Evolutionary conservation across 139 green algal species (phyloP).

Genomic region (Ettlia oleoabundans): DNA sequence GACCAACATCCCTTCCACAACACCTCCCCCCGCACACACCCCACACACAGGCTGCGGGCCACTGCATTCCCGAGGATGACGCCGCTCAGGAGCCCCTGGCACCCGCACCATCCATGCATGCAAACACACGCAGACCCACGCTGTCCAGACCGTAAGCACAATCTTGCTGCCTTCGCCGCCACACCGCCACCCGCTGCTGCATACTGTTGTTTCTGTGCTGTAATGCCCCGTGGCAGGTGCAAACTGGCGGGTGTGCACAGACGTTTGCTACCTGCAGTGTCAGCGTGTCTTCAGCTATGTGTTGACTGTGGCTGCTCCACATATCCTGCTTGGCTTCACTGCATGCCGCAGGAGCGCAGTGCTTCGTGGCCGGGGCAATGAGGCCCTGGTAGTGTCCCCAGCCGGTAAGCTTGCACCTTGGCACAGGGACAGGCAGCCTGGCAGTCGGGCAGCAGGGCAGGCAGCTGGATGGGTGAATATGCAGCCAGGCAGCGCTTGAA

Average conservation of each 20-base stretch:
- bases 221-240: too few species aligned
- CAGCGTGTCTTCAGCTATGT: background rate
- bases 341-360: background rate
- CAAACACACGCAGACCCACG: background rate
- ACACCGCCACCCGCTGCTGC: too few species aligned
- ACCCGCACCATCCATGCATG: background rate
- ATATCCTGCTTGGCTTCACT: background rate
- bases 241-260: too few species aligned
- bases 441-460: too few species aligned
- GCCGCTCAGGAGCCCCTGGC: conserved; percentile 1
- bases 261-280: background rate
- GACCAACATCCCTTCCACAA: background rate
- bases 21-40: background rate
- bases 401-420: too few species aligned
- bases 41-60: conserved; percentile 13
- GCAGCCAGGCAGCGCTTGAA: too few species aligned
- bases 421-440: too few species aligned
- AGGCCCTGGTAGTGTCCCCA: conserved; percentile 19
- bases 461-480: too few species aligned
- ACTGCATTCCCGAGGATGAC: conserved; percentile 29
- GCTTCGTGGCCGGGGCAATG: conserved; percentile 22
- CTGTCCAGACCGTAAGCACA: conserved; percentile 2
- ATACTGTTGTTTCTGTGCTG: too few species aligned
- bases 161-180: too few species aligned
- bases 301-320: background rate